Evolutionary conservation across 2,329 filamentous ascomycete species (phyloP), one percentile per base, ranked within the genome.

Genomic region (Tolypocladium tundrense): DNA sequence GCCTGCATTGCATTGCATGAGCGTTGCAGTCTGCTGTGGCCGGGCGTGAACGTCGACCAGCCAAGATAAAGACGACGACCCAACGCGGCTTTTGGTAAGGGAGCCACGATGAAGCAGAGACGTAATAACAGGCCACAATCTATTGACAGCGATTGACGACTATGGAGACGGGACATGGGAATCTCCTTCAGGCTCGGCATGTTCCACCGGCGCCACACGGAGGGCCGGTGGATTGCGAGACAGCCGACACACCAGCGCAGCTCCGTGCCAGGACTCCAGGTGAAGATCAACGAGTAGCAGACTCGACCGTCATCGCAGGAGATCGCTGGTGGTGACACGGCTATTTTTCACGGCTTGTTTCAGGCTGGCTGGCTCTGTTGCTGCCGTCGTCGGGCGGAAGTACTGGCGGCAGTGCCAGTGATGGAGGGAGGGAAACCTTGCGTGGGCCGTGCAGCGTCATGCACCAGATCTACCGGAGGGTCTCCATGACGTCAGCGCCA

Each of bases 401-500:
- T 31, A 3, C 27, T 31, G 27, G 27, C 27, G 27, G 27, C 27
- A 6, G 27, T 31, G 27, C 27, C 27, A 3, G 27, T 31, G 27
- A 31, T 31, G 27, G 27, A 6, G 27, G 37, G 37, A 16, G 14
- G 13, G 14, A 39, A 39, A 16, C 14, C 37, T 16, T 7, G 43
- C 43, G 43, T 48, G 43, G 16, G 27, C 14, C 27, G 48, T 7
- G 45, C 11, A 58, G 61, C 61, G 60, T 60, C 62, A 61, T 61
- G 56, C 60, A 58, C 33, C 42, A 52, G 58, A 56, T 58, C 57
- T 60, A 45, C 41, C 60, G 45, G 43, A 60, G 57, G 54, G 53
- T 57, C 57, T 61, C 59, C 51, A 62, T 66, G 65, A 66, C 65
- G 65, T 66, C 65, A 66, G 58, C 39, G 55, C 54, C 33, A 10